A percentile compares a stretch with the other conserved stretches of the same genome.
Evolutionary conservation across 2,329 filamentous ascomycete genomes (phyloP).

Genomic region (Bretziella fagacearum): DNA sequence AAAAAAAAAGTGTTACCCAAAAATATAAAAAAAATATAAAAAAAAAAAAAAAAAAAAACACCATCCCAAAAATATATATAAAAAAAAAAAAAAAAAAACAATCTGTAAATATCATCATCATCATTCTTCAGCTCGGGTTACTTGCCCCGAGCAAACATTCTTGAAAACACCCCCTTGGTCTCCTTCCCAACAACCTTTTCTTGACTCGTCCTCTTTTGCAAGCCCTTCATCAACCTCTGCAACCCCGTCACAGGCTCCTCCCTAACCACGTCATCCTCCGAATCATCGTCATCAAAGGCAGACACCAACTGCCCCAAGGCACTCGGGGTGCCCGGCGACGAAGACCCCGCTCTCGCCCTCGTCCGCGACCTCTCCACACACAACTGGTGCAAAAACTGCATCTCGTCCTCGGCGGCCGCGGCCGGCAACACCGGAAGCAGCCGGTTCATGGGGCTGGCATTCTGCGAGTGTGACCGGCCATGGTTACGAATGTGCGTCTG

Average conservation of each 20-base stretch:
- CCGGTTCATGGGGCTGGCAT: not conserved
- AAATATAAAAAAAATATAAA: too few species aligned
- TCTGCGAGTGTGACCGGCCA: conserved; percentile 5
- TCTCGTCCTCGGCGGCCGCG: conserved; percentile 6
- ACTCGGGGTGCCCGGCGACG: not conserved
- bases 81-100: conserved; percentile 10
- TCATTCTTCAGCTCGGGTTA: conserved; percentile 2
- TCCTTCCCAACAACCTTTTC: conserved; percentile 12
- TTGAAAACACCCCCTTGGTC: conserved; percentile 15
- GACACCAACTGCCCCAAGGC: conserved; percentile 6
- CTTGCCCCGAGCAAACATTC: conserved; percentile 16
- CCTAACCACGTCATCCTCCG: conserved; percentile 4
- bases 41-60: too few species aligned
- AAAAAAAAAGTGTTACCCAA: too few species aligned
- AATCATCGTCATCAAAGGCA: conserved; percentile 13
- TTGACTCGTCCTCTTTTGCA: conserved; percentile 13
- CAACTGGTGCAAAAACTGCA: conserved; percentile 13
- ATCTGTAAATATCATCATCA: not conserved
- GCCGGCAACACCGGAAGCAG: conserved; percentile 5
- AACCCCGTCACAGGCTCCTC: not conserved
- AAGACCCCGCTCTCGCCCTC: not conserved
- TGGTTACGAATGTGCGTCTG: conserved; percentile 5
- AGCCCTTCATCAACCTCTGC: conserved; percentile 12
- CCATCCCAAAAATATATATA: too few species aligned
- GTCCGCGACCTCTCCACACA: conserved; percentile 4